Evolutionary conservation across 1,284 basidiomycete genomes (phyloP).

Genomic region (Pulchroboletus neoregius): DNA sequence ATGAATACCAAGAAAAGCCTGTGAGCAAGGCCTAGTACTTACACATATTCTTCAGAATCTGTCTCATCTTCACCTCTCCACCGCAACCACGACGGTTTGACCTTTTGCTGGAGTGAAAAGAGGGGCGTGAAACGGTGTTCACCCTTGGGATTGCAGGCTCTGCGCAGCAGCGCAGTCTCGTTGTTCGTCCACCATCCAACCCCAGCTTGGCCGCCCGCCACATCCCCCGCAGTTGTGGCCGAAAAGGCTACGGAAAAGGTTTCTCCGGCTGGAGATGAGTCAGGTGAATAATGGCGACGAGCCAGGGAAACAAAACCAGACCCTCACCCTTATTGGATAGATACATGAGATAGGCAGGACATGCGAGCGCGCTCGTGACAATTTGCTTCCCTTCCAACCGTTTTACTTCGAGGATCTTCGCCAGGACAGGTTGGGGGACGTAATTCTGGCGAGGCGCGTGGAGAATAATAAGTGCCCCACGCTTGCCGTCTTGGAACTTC

Average conservation of each 20-base stretch:
- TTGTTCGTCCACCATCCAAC: conserved; percentile 14
- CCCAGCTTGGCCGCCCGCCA: not conserved
- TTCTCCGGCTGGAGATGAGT: conserved; percentile 7
- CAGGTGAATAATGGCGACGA: not conserved
- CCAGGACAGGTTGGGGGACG: conserved; percentile 3
- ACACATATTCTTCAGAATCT: not conserved
- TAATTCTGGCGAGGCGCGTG: conserved; percentile 5
- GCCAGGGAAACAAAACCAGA: not conserved
- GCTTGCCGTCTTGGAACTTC: conserved; percentile 14
- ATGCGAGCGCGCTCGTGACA: conserved; percentile 12
- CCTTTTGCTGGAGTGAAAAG: conserved; percentile 7
- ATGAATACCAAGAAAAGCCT: not conserved
- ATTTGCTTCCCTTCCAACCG: conserved; percentile 10
- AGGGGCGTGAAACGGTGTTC: conserved; percentile 12
- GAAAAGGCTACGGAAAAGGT: conserved; percentile 4
- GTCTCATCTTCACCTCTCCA: not conserved
- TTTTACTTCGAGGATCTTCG: conserved; percentile 1
- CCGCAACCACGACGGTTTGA: not conserved
- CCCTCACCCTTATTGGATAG: conserved; percentile 16
- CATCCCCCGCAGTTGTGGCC: not conserved
- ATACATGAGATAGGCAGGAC: conserved; percentile 21
- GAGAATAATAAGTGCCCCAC: conserved; percentile 16
- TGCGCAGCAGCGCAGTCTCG: conserved; percentile 12
- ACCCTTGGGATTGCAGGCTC: not conserved
- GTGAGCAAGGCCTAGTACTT: not conserved